Percentiles rank a stretch among this genome's conserved stretches.
These are phyloP conservation scores for Pseudoscleropodium purum DNA, from an alignment of 225 moss, liverwort and hornwort species.

Conservation along the genomic window DNA sequence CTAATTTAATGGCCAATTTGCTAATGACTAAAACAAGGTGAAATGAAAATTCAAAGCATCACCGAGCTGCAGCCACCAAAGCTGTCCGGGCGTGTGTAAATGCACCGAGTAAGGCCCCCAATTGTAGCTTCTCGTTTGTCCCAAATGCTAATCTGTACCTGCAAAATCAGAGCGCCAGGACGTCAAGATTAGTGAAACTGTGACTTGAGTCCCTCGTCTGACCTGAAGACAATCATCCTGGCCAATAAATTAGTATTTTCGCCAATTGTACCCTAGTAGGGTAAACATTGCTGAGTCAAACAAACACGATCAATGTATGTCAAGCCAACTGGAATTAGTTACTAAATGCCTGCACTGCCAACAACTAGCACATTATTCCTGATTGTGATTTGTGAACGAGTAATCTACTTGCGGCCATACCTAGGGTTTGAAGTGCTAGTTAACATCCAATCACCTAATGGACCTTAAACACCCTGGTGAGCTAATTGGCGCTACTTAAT, in stretches of 20 bases:
- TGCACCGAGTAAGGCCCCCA: conserved; percentile 71
- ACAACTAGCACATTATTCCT: not conserved
- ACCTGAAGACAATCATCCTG: not conserved
- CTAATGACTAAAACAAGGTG: not conserved
- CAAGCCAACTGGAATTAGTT: not conserved
- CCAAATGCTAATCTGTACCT: conserved; percentile 97
- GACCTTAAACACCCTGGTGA: not conserved
- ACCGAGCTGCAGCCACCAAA: conserved; percentile 65
- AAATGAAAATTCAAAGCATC: not conserved
- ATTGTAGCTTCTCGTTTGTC: conserved; percentile 84
- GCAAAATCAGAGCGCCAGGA: not conserved
- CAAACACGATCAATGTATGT: not conserved
- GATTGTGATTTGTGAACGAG: not conserved
- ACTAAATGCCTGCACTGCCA: not conserved
- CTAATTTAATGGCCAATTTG: not conserved
- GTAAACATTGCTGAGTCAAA: not conserved
- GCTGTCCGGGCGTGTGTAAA: conserved; percentile 73
- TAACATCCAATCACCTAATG: not conserved
- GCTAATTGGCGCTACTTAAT: not conserved
- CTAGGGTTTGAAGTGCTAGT: not conserved
- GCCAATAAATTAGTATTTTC: no score
- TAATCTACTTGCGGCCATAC: not conserved
- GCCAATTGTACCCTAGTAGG: not conserved
- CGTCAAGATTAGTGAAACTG: not conserved
- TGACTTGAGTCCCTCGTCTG: not conserved